Evolutionary conservation across 441 rosid species (phyloP), one percentile per base, ranked within the genome.

Genomic region (Metrosideros polymorpha): DNA sequence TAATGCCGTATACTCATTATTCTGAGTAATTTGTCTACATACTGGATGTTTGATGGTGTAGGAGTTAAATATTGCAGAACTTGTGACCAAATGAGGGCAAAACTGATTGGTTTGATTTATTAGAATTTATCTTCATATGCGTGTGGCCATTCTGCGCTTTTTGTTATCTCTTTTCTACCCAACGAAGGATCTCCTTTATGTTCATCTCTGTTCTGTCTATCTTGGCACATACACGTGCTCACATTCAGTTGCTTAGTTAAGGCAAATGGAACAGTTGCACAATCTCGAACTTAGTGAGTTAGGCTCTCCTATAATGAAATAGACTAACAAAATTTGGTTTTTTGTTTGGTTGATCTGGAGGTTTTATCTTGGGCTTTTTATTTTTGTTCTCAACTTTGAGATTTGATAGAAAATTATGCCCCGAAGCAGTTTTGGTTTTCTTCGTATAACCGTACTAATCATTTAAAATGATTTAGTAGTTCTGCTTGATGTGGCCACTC

Each of bases 1-100:
- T 95, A 94, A 93, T 90, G 63, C 85, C 13, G 27, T 51, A 32
- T 52, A 71, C 79, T 71, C 9, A 24, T 39, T 35, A 71, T 71
- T 66, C 47, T 10, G 17, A 71, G 47, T 71, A 39, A 71, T 71
- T 39, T 71, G 79, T 39, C 79, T 71, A 35, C 8, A 71, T 22
- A 35, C 79, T 71, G 47, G 79, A 71, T 22, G 47, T 19, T 71
- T 71, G 47, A 71, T 71, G 47, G 47, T 71, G 79, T 71, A 39
- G 9, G n/a, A 39, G 47, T 71, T 59, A 71, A 39, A 47, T 71
- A 39, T 39, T 13, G n/a, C 79, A 39, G 35, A 63, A 71, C 47
- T 71, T 22, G 47, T 39, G 47, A 71, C 27, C 47, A 71, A 39
- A 71, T 39, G 47, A 71, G 27, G 47, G 79, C n/a, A 35, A 35